Base-by-base conservation (phyloP, 345 rosid species). In the Ceriops decandra region DNA sequence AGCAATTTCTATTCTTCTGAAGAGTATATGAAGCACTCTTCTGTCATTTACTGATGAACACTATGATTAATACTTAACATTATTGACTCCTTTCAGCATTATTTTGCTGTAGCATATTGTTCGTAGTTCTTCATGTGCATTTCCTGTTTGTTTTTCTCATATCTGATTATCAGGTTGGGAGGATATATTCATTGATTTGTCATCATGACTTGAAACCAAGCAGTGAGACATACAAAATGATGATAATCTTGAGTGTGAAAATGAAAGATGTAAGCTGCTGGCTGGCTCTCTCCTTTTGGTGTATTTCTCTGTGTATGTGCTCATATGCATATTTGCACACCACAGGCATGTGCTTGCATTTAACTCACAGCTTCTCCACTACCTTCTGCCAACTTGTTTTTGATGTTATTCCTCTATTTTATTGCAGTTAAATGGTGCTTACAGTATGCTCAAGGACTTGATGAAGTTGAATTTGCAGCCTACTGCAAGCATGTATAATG, bases 381-480 rank as follows among this genome's bases (percentile, higher is more conserved):
- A 31, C 30, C 27, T 15, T 63, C n/a, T 60, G 19, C 56, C 21
- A 47, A 60, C 30, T 35, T 24, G 46, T 59, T 8, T 22, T 46
- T 59, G 33, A 16, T 47, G 10, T 57, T 73, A 7, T 62, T 47
- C 21, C 21, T n/a, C 49, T 17, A 20, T 38, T 53, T 64, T 24
- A 33, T 21, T 83, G 77, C 85, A 93, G 99, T 91, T 86, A 74
- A 78, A 72, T 33, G 85, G 89, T 81, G 98, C 99, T 63, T 86
- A 86, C 81, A 74, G 61, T 42, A 79, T 91, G 87, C 90, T 95
- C 35, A 70, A 68, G 63, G 85, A 81, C 75, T 46, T 87, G 80
- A 82, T 81, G 87, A 82, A 87, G 64, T 74, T 82, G 71, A 82
- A 81, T 66, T 35, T 91, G 84, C 63, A 46, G 36, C 95, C 90